Base-by-base conservation (phyloP, 2,329 filamentous ascomycete species). In the Penicillium sp. region DNA sequence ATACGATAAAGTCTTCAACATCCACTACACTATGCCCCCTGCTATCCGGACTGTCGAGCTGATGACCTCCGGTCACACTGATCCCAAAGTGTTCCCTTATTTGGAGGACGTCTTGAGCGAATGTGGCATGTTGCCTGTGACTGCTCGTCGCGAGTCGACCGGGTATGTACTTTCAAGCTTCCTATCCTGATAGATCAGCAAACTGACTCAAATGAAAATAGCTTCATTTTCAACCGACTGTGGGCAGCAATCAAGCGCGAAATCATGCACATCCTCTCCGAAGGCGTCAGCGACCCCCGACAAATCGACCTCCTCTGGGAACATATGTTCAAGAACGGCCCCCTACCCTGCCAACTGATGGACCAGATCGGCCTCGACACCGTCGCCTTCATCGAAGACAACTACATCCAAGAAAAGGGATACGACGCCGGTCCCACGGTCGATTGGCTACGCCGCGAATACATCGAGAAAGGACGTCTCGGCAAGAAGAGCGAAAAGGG, bases 171-270 rank as follows among this genome's bases (percentile, higher is more conserved):
- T 25, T 25, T 25, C 4, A 4, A 7, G 22, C 2, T 25, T 25
- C 4, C 8, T 25, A 3, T 25, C 22, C 22, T 25, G 7, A 8
- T 25, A 25, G 22, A 25, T 7, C 13, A 30, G 3, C 16, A 30
- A 3, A 42, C 30, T 47, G 4, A 47, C 14, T 2, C 25, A 1
- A 28, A 2, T 8, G 2, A 7, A 3, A n/a, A 30, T 31, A 64
- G 61, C 3, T 76, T 81, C 59, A 73, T 81, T 30, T 77, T 79
- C 58, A 80, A 80, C 44, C 73, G 78, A 1, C 61, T 81, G 0
- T 81, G 78, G 78, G 79, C 79, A 0, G 77, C 78, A 0, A 68
- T 81, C 37, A 80, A 81, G 63, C 68, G 79, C 3, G 78, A 81
- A 54, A 68, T 68, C 1, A 51, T 81, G 18, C 68, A 60, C 1